Base-by-base conservation (phyloP, 148 eudicot genomes). In the Suaeda aralocaspica region DNA sequence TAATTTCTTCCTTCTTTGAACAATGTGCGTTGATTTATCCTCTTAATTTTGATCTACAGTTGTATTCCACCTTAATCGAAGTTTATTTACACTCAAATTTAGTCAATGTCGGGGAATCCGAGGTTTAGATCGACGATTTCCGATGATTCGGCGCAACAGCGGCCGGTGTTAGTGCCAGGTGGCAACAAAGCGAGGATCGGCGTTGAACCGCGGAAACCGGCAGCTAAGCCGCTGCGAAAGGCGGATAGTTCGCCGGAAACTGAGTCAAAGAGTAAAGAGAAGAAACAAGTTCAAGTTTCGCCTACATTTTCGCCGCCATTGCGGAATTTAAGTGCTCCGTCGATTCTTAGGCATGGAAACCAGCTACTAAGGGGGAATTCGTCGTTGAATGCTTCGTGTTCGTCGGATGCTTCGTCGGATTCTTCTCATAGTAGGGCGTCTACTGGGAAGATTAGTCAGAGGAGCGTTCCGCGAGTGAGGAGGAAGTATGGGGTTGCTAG, bases 381-480 rank as follows among this genome's bases (percentile, higher is more conserved):
- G 69, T 86, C 96, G 19, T 59, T 88, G 69, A 85, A 83, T 70
- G 98, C 94, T 0, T 92, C 98, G 28, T 93, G 96, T 55, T 93
- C 98, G 41, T 93, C 98, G 1, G 98, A 93, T 55, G 92, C 98
- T 0, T 93, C 98, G 5, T 66, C 95, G 0, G 98, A 93, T 78
- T 90, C 96, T 11, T 80, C 83, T 2, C 84, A 89, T 28, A 90
- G 98, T 62, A 72, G 98, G 68, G 92, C 89, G 3, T 93, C 98
- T 21, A 84, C 89, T 0, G 98, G 98, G 73, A 87, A 85, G 89
- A 74, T 86, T 25, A 76, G 77, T n/a, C 64, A 85, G 39, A 74
- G 87, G 69, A 80, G 84, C 59, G 57, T 68, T 26, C 49, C 82
- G 16, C 33, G 63, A 49, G 45, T 75, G 13, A 73, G 83, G 82